Percentiles rank a stretch among this genome's conserved stretches.
phyloP scores from a whole-genome alignment of 192 early-diverging fungal species.

The Coemansia javaensis region DNA sequence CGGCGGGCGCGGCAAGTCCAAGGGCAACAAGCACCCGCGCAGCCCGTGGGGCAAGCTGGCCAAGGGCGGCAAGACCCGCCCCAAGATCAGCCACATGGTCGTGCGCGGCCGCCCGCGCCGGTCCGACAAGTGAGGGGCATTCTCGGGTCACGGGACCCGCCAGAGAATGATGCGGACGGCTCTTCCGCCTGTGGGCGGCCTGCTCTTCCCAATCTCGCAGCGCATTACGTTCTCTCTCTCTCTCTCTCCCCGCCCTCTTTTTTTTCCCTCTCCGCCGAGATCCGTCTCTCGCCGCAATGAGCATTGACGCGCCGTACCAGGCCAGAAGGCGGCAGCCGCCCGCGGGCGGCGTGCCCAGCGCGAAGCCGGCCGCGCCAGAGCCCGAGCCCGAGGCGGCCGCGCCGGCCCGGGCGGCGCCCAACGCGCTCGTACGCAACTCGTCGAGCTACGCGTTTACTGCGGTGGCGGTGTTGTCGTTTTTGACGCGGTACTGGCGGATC shows the following conservation, averaged over 20 bases:
- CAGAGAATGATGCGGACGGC: neutral
- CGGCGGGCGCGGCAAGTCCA: conserved; percentile 90
- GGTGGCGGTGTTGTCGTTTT: conserved; percentile 49
- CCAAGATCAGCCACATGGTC: conserved; percentile 61
- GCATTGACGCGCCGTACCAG: conserved; percentile 25
- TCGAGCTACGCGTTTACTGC: conserved; percentile 32
- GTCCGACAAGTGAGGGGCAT: conserved; percentile 1
- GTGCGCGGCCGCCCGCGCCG: conserved; percentile 54
- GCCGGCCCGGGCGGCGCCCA: neutral
- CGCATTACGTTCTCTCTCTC: neutral
- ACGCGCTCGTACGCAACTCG: conserved; percentile 22
- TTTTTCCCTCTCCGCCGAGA: too few species aligned
- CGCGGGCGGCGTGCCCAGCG: neutral
- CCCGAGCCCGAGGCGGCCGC: neutral
- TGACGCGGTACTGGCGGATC: conserved; percentile 67
- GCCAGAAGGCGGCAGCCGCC: neutral
- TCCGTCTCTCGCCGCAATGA: conserved; percentile 29
- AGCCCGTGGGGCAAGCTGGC: conserved; percentile 89
- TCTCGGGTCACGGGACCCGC: too few species aligned
- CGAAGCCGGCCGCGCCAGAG: neutral
- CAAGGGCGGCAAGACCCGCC: conserved; percentile 87
- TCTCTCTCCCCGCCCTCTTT: conserved; percentile 1
- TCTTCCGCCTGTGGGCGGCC: neutral
- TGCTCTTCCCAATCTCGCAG: neutral
- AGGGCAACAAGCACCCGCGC: conserved; percentile 84